A percentile compares a stretch with the other conserved stretches of the same genome.
These are phyloP conservation scores for Colletotrichum spinosum DNA, from an alignment of 2,329 filamentous ascomycete genomes.

Conservation along the genomic window DNA sequence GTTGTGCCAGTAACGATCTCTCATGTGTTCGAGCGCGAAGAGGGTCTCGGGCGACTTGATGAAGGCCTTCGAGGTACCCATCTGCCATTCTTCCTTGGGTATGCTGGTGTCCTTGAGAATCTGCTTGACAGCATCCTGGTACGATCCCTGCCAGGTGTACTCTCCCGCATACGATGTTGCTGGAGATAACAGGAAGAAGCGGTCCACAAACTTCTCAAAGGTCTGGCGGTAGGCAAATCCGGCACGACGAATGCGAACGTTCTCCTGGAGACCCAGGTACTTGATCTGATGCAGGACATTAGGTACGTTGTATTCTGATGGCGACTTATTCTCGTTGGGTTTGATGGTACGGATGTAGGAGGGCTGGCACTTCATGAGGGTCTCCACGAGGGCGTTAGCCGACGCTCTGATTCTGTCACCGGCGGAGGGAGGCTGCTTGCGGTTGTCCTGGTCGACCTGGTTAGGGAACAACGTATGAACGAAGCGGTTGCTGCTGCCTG, in stretches of 20 bases:
- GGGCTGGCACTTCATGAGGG: slow-evolving; percentile 95
- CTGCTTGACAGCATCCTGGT: slow-evolving; percentile 87
- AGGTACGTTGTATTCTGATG: slow-evolving; percentile 87
- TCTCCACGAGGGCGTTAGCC: slow-evolving; percentile 93
- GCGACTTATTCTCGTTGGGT: slow-evolving; percentile 98
- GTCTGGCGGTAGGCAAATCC: slow-evolving; percentile 97
- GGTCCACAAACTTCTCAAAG: slow-evolving; percentile 97
- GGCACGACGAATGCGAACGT: slow-evolving; percentile 95
- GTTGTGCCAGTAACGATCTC: slow-evolving; percentile 98
- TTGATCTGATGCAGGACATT: slow-evolving; percentile 99
- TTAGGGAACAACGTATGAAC: slow-evolving; percentile 91
- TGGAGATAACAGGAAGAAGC: slow-evolving; percentile 94
- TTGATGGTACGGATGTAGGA: slow-evolving; percentile 99
- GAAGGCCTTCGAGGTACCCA: slow-evolving; percentile 96
- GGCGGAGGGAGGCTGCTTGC: slow-evolving; percentile 91
- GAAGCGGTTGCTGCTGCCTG: slow-evolving; percentile 85
- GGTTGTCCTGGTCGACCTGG: slow-evolving; percentile 95
- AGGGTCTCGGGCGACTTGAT: slow-evolving; percentile 98
- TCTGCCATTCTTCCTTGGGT: slow-evolving; percentile 93
- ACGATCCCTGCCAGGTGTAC: slow-evolving; percentile 93
- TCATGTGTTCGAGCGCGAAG: slow-evolving; percentile 97
- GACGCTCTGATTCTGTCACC: slow-evolving; percentile 96
- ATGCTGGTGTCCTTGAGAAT: slow-evolving; percentile 98
- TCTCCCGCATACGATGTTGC: slow-evolving; percentile 97
- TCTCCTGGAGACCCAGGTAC: slow-evolving; percentile 98